These are phyloP conservation scores for Diutina neorugosa DNA, from an alignment of 1,139 yeast genomes.

Conservation along the genomic window DNA sequence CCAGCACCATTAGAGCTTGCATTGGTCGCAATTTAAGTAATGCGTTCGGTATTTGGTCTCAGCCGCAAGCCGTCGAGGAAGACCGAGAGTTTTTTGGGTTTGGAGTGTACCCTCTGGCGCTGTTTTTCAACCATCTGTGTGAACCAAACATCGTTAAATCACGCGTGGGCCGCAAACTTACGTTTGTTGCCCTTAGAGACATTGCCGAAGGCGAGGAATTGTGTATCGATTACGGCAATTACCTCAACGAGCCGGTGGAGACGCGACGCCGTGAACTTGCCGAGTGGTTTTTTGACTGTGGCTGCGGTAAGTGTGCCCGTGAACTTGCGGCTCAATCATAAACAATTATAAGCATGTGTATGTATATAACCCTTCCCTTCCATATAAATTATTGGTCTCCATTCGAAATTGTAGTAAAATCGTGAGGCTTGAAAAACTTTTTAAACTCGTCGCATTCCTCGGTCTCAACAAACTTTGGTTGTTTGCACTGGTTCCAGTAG, in stretches of 20 bases:
- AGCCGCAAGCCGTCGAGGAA: constrained; percentile 18
- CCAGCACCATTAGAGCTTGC: constrained; percentile 30
- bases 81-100: constrained; percentile 58
- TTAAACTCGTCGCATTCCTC: constrained; percentile 53
- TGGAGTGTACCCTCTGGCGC: constrained; percentile 54
- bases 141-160: constrained; percentile 13
- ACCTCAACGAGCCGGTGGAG: constrained; percentile 26
- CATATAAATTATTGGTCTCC: not conserved
- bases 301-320: constrained; percentile 34
- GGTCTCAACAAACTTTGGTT: constrained; percentile 43
- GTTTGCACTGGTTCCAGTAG: constrained; percentile 66
- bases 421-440: constrained; percentile 31
- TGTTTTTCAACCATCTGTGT: constrained; percentile 55
- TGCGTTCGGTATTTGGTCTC: constrained; percentile 67
- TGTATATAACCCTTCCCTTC: not conserved
- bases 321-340: constrained; percentile 8
- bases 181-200: constrained; percentile 10
- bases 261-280: constrained; percentile 31
- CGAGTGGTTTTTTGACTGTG: constrained; percentile 55
- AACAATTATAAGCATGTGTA: not conserved
- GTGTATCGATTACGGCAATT: constrained; percentile 53
- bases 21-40: constrained; percentile 60
- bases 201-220: constrained; percentile 37
- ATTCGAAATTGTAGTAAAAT: constrained; percentile 17
- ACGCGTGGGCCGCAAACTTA: constrained; percentile 13